A percentile compares a stretch with the other conserved stretches of the same genome.
Evolutionary conservation across 345 rosid species (phyloP).

Genomic region (Camelina sativa): DNA sequence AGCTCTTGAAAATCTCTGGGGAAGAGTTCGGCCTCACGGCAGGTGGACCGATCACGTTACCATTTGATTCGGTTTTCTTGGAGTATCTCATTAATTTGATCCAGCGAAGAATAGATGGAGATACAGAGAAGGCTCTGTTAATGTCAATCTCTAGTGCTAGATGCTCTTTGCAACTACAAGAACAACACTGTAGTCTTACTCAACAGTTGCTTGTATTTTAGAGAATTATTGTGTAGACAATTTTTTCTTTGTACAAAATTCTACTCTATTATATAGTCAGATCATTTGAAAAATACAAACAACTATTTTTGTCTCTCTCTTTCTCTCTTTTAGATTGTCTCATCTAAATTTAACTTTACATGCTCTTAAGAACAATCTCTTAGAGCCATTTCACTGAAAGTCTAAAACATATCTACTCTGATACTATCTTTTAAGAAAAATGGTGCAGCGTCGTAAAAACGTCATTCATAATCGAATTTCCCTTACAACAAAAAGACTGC

Average conservation of each 20-base stretch:
- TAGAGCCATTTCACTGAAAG: too few species aligned
- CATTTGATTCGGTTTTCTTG: constrained; percentile 39
- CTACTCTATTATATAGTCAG: background rate
- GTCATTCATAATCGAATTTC: too few species aligned
- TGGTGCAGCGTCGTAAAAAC: background rate
- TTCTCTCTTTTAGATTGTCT: background rate
- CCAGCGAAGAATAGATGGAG: background rate
- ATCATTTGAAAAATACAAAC: background rate
- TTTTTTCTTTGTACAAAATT: constrained; percentile 1
- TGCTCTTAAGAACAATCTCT: background rate
- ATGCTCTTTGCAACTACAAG: background rate
- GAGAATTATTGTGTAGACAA: background rate
- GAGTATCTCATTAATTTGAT: constrained; percentile 35
- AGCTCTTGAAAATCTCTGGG: constrained; percentile 45
- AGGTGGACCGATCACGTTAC: constrained; percentile 41
- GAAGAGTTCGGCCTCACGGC: constrained; percentile 46
- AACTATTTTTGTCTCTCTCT: background rate
- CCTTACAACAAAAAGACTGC: too few species aligned
- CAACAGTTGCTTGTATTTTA: constrained; percentile 16
- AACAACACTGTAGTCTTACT: background rate
- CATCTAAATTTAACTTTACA: background rate
- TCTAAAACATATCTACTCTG: too few species aligned
- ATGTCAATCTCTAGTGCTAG: background rate
- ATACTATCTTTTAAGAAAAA: background rate
- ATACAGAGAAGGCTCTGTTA: constrained; percentile 23